Percentiles rank a stretch among this genome's conserved stretches.
Evolutionary conservation across 345 rosid genomes (phyloP).

Genomic region (Adansonia digitata): DNA sequence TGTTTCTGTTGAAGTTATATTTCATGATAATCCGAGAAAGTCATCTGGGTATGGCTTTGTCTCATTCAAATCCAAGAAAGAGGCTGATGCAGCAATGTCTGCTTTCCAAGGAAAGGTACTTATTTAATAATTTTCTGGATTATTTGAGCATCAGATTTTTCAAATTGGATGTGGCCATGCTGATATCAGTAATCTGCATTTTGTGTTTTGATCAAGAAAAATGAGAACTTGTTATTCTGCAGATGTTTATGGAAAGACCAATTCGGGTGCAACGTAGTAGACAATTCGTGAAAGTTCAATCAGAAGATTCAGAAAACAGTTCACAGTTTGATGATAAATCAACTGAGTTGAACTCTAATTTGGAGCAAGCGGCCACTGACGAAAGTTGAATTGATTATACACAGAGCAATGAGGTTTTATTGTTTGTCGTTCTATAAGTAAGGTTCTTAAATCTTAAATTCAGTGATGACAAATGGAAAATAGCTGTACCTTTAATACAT

Average conservation of each 20-base stretch:
- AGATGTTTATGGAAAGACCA: constrained; percentile 69
- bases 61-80: constrained; percentile 64
- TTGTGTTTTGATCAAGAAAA: neutral
- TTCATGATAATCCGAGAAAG: constrained; percentile 59
- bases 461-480: constrained; percentile 8
- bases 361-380: constrained; percentile 24
- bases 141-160: constrained; percentile 12
- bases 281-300: constrained; percentile 57
- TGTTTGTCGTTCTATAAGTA: constrained; percentile 18
- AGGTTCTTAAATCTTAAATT: constrained; percentile 12
- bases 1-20: constrained; percentile 57
- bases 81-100: constrained; percentile 55
- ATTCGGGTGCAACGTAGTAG: constrained; percentile 58
- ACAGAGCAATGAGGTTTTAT: constrained; percentile 11
- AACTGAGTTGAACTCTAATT: constrained; percentile 24
- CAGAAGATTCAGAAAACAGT: constrained; percentile 34
- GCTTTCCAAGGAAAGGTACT: constrained; percentile 65
- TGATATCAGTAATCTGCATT: neutral
- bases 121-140: neutral
- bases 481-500: neutral
- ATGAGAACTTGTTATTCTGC: constrained; percentile 14
- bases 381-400: constrained; percentile 14
- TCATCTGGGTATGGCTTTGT: constrained; percentile 79
- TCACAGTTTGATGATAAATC: constrained; percentile 37
- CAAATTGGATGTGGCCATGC: neutral